These are phyloP conservation scores for Brassica juncea DNA, from an alignment of 345 rosid genomes.

Conservation along the genomic window DNA sequence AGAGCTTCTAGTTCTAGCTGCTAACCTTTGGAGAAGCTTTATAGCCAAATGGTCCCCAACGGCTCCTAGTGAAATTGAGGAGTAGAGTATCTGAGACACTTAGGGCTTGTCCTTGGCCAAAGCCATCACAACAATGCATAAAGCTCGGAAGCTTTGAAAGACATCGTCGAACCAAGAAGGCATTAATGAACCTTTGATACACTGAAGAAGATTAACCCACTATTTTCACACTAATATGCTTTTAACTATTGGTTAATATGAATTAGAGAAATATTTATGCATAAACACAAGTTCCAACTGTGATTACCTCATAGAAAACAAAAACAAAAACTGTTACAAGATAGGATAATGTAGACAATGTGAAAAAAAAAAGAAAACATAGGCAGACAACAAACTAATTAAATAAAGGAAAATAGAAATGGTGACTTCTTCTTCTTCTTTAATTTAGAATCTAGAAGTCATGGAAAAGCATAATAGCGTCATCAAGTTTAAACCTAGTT, in stretches of 20 bases:
- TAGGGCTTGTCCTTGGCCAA: not conserved
- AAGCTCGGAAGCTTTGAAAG: no score
- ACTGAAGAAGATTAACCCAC: not conserved
- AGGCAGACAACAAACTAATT: not conserved
- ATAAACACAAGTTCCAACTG: not conserved
- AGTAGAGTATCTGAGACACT: not conserved
- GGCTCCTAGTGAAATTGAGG: not conserved
- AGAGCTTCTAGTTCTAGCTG: not conserved
- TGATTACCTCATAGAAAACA: not conserved
- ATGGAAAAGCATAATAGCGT: constrained; percentile 63
- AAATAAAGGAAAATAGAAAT: not conserved
- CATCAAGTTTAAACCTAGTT: constrained; percentile 54
- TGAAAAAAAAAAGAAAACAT: not conserved
- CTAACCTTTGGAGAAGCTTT: not conserved
- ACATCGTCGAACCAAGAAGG: no score
- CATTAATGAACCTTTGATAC: no score
- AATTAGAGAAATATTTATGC: no score
- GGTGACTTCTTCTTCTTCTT: not conserved
- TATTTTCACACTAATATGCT: not conserved
- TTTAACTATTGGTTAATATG: not conserved
- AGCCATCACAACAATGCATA: not conserved
- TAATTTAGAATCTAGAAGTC: constrained; percentile 48
- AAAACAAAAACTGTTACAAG: not conserved
- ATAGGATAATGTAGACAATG: not conserved
- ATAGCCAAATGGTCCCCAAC: not conserved